Evolutionary conservation across 805 yeast species (phyloP).

Genomic region (Grigorovia yakushimaensis): DNA sequence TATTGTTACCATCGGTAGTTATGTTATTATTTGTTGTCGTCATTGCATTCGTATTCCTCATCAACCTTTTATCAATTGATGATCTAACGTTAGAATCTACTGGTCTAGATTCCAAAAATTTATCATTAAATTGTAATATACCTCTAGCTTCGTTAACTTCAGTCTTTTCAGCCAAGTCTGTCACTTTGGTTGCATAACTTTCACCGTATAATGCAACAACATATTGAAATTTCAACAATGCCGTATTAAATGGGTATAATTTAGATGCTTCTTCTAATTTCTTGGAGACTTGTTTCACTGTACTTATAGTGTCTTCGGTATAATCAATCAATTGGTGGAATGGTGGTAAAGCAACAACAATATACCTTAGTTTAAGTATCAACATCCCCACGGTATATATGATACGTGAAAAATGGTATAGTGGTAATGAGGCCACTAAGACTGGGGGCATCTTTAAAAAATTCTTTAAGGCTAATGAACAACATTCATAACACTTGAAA

Average conservation of each 20-base stretch:
- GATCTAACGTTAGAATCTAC: background rate
- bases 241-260: slow-evolving; percentile 37
- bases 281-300: slow-evolving; percentile 19
- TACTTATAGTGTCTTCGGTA: slow-evolving; percentile 36
- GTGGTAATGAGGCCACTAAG: slow-evolving; percentile 48
- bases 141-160: background rate
- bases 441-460: slow-evolving; percentile 36
- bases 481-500: slow-evolving; percentile 43
- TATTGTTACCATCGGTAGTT: background rate
- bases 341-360: slow-evolving; percentile 44
- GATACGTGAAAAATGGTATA: slow-evolving; percentile 45
- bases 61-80: background rate
- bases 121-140: slow-evolving; percentile 1
- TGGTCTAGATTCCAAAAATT: slow-evolving; percentile 1
- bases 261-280: slow-evolving; percentile 22
- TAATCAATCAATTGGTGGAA: slow-evolving; percentile 35
- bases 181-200: slow-evolving; percentile 49
- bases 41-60: background rate
- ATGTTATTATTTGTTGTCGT: background rate
- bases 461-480: slow-evolving; percentile 41
- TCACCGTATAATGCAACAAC: slow-evolving; percentile 51
- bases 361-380: slow-evolving; percentile 44
- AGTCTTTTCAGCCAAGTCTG: slow-evolving; percentile 10
- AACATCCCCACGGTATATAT: slow-evolving; percentile 57
- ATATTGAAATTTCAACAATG: slow-evolving; percentile 43